Percentiles rank a stretch among this genome's conserved stretches.
These are phyloP conservation scores for Leccinum aurantiacum DNA, from an alignment of 768 basidiomycete genomes.

Conservation along the genomic window DNA sequence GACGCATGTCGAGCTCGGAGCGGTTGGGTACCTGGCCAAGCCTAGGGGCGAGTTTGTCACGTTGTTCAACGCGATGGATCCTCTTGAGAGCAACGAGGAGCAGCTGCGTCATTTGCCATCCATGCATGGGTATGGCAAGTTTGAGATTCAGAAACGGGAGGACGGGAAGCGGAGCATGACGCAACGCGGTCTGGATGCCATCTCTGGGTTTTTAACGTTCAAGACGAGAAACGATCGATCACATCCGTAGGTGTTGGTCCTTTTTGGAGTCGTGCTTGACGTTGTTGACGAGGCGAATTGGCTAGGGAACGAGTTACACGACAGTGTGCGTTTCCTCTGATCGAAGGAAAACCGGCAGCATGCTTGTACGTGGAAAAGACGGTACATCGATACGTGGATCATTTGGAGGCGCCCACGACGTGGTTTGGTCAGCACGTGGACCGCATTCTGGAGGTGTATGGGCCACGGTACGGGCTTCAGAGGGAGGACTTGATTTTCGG, in stretches of 20 bases:
- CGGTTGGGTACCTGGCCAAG: conserved; percentile 73
- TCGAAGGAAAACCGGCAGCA: conserved; percentile 64
- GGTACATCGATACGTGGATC: conserved; percentile 65
- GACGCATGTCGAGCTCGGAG: conserved; percentile 58
- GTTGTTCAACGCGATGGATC: conserved; percentile 67
- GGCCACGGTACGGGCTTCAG: conserved; percentile 42
- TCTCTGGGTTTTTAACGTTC: conserved; percentile 51
- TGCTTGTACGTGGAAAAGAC: conserved; percentile 69
- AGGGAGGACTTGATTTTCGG: conserved; percentile 61
- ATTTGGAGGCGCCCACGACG: conserved; percentile 58
- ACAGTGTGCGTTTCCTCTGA: conserved; percentile 59
- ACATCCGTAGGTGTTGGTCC: conserved; percentile 38
- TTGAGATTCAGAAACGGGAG: conserved; percentile 41
- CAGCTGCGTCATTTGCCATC: conserved; percentile 51
- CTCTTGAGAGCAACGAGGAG: conserved; percentile 45
- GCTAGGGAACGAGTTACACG: conserved; percentile 46
- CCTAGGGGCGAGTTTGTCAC: conserved; percentile 68
- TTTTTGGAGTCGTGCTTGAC: background rate
- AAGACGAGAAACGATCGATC: conserved; percentile 34
- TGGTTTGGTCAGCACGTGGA: conserved; percentile 77
- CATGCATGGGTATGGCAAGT: conserved; percentile 63
- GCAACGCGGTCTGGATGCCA: conserved; percentile 54
- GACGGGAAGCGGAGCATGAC: conserved; percentile 59
- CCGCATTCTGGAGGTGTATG: conserved; percentile 58
- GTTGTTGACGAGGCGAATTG: background rate